A percentile compares a stretch with the other conserved stretches of the same genome.
phyloP scores from a whole-genome alignment of 1,284 basidiomycete species.

The Phylloporus sp. region DNA sequence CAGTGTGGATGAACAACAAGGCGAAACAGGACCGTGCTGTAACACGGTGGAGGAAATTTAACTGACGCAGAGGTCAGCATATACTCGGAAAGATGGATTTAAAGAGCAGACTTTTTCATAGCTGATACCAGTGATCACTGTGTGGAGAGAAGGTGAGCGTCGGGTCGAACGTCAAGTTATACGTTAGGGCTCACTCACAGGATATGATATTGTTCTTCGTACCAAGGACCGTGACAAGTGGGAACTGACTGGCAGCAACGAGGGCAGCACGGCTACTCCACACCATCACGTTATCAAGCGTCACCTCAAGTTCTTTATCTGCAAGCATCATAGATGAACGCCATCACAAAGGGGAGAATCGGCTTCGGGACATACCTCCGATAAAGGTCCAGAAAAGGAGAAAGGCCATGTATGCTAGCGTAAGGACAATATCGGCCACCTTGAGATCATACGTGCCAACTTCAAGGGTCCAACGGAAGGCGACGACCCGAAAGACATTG shows the following conservation, averaged over 20 bases:
- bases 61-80: slow-evolving; percentile 39
- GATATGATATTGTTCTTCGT: slow-evolving; percentile 72
- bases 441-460: slow-evolving; percentile 55
- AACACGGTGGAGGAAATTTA: slow-evolving; percentile 63
- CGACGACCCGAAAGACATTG: slow-evolving; percentile 56
- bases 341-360: neutral
- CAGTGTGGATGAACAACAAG: slow-evolving; percentile 60
- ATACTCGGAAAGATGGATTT: neutral
- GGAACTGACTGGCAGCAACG: slow-evolving; percentile 63
- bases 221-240: slow-evolving; percentile 68
- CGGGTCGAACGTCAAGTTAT: neutral
- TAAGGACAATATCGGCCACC: slow-evolving; percentile 55
- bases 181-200: slow-evolving; percentile 47
- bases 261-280: slow-evolving; percentile 59
- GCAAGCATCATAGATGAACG: neutral
- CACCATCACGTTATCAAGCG: slow-evolving; percentile 47
- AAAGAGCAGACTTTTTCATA: slow-evolving; percentile 59
- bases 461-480: slow-evolving; percentile 58
- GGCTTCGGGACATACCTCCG: slow-evolving; percentile 49
- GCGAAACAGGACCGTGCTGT: slow-evolving; percentile 56
- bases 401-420: slow-evolving; percentile 52
- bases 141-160: slow-evolving; percentile 3
- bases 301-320: slow-evolving; percentile 49
- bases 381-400: slow-evolving; percentile 58
- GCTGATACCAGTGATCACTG: slow-evolving; percentile 65